Evolutionary conservation across 495 filamentous ascomycete species (phyloP).

Genomic region (Penicillium mononematosum): DNA sequence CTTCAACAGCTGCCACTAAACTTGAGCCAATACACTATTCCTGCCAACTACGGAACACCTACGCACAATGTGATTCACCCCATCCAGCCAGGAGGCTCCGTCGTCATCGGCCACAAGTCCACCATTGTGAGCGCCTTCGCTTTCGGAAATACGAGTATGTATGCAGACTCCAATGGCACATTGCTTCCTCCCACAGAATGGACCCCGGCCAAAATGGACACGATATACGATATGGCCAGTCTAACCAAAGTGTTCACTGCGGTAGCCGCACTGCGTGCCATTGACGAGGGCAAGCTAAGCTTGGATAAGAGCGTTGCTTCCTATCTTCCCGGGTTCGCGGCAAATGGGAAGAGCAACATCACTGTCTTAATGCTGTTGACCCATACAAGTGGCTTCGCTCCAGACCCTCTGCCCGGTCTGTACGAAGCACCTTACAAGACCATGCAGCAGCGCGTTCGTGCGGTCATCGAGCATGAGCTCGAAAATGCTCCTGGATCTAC

Average conservation of each 20-base stretch:
- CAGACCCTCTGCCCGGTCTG: slow-evolving; percentile 21
- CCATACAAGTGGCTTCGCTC: slow-evolving; percentile 29
- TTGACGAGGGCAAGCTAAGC: slow-evolving; percentile 22
- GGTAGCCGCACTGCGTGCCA: slow-evolving; percentile 20
- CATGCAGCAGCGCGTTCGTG: slow-evolving; percentile 22
- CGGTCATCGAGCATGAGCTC: slow-evolving; percentile 24
- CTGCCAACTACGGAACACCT: slow-evolving; percentile 23
- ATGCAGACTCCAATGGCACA: slow-evolving; percentile 29
- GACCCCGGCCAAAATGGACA: slow-evolving; percentile 23
- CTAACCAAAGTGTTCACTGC: slow-evolving; percentile 31
- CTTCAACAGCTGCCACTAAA: slow-evolving; percentile 23
- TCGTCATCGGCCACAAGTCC: slow-evolving; percentile 24
- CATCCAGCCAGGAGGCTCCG: slow-evolving; percentile 26
- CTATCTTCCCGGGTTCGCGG: slow-evolving; percentile 27
- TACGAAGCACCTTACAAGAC: slow-evolving; percentile 15
- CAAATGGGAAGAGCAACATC: slow-evolving; percentile 29
- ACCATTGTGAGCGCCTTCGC: slow-evolving; percentile 31
- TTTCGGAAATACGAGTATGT: slow-evolving; percentile 28
- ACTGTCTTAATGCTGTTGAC: slow-evolving; percentile 29
- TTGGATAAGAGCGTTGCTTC: slow-evolving; percentile 23
- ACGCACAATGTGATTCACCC: slow-evolving; percentile 20
- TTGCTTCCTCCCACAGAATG: slow-evolving; percentile 19
- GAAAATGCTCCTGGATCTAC: slow-evolving; percentile 25
- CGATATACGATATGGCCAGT: slow-evolving; percentile 33
- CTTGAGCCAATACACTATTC: slow-evolving; percentile 25